Evolutionary conservation across 352 stramenopile species (phyloP).

Genomic region (Globisporangium paroecandrum): DNA sequence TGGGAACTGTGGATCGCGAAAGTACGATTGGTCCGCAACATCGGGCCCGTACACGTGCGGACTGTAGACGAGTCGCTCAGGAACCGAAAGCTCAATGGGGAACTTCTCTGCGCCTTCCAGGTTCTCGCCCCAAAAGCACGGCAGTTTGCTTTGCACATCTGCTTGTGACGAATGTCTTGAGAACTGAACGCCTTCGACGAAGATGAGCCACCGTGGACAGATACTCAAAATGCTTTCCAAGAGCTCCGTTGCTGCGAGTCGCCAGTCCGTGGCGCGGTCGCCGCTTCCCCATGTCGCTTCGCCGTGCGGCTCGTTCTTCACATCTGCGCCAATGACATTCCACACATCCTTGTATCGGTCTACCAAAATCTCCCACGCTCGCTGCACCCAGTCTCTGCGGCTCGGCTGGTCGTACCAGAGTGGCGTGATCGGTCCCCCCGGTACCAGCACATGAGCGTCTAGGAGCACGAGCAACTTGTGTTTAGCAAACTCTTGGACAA

Average conservation of each 20-base stretch:
- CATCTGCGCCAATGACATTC: conserved; percentile 51
- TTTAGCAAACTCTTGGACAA: conserved; percentile 27
- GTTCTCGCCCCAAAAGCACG: conserved; percentile 57
- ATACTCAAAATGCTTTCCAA: conserved; percentile 24
- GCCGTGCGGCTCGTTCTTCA: conserved; percentile 62
- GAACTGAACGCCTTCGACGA: conserved; percentile 48
- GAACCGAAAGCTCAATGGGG: conserved; percentile 27
- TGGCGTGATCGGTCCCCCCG: conserved; percentile 28
- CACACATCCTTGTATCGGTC: conserved; percentile 26
- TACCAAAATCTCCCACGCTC: conserved; percentile 38
- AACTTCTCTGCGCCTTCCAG: conserved; percentile 26
- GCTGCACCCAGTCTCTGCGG: conserved; percentile 21
- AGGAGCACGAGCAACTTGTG: conserved; percentile 42
- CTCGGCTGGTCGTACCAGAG: conserved; percentile 41
- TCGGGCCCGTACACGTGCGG: conserved; percentile 49
- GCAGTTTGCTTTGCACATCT: conserved; percentile 9
- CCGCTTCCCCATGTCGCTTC: conserved; percentile 40
- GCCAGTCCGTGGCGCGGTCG: conserved; percentile 44
- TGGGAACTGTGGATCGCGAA: conserved; percentile 32
- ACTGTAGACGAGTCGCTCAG: conserved; percentile 46
- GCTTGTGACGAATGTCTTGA: not conserved
- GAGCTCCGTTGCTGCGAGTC: conserved; percentile 31
- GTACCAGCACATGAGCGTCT: conserved; percentile 46
- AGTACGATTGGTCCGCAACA: conserved; percentile 44
- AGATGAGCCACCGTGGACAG: conserved; percentile 46